Evolutionary conservation across 768 basidiomycete species (phyloP), one percentile per base, ranked within the genome.

Genomic region (Ramaria sp.): DNA sequence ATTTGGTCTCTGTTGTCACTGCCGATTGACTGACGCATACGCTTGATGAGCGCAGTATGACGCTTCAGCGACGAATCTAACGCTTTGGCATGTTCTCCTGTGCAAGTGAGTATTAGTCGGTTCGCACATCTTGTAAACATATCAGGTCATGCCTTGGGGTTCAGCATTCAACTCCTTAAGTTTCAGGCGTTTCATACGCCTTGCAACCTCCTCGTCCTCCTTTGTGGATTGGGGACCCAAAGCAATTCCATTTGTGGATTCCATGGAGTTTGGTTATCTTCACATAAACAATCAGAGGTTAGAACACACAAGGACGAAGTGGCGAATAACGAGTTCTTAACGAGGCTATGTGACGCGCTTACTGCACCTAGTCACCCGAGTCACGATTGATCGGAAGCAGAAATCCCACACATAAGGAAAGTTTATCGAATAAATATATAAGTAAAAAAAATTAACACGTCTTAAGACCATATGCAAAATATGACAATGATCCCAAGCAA

Each of bases 31-130:
- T 87, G 90, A 47, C 87, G 83, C 63, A 97, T 86, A 46, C 89
- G 86, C 70, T 95, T 98, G 62, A 96, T 93, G 60, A 98, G 79
- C 6, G 92, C 90, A 1, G 93, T 97, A 70, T 99, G 94, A 7
- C 92, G 85, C 72, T 91, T 98, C 58, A 99, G 72, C 45, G 96
- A 97, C 3, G 96, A 92, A 70, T 98, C 96, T 22, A 93, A 76
- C 4, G 71, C 58, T 67, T 83, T 92, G 20, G 79, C 74, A 10
- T 80, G 73, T 67, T 86, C 91, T 91, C 59, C 30, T 42, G 43
- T 46, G 31, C 17, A 50, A 33, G 13, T n/a, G 31, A 60, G 47
- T 31, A 27, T 38, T 38, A 52, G 37, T 9, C 33, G 17, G 37
- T n/a, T 19, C 19, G 20, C 19, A 37, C 13, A 37, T 27, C 17